Evolutionary conservation across 2,329 filamentous ascomycete species (phyloP).

Genomic region (Colletotrichum trifolii): DNA sequence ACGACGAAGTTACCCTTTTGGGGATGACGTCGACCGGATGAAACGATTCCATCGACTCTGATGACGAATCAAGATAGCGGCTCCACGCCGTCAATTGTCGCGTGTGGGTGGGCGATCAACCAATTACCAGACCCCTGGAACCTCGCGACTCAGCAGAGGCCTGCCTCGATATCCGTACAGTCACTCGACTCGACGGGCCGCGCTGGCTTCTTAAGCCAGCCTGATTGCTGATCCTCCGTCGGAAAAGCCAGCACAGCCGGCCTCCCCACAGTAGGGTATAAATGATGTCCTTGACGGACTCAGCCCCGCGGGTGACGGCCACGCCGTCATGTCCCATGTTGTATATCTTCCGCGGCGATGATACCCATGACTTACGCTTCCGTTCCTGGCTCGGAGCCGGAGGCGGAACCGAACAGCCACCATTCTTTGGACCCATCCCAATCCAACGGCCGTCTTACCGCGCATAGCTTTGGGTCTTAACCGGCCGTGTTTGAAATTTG

Average conservation of each 20-base stretch:
- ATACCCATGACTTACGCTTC: too few relatives aligned
- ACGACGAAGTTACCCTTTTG: neutral
- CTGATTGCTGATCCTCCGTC: too few relatives aligned
- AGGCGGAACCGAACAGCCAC: conserved; percentile 16
- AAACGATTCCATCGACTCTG: conserved; percentile 17
- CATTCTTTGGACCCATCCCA: neutral
- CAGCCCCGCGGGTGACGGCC: conserved; percentile 5
- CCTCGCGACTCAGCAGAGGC: neutral
- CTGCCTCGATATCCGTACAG: neutral
- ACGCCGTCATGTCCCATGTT: neutral
- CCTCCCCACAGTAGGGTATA: neutral
- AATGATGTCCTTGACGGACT: neutral
- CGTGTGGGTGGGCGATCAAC: conserved; percentile 24
- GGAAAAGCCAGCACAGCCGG: too few relatives aligned
- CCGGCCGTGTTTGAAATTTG: conserved; percentile 2
- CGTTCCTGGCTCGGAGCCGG: conserved; percentile 7
- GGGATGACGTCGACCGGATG: conserved; percentile 10
- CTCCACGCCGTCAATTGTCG: conserved; percentile 22
- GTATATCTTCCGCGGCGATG: neutral
- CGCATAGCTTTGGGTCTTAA: conserved; percentile 3
- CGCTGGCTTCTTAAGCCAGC: too few relatives aligned
- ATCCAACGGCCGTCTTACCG: conserved; percentile 14
- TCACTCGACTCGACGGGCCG: neutral
- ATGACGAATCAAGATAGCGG: conserved; percentile 13
- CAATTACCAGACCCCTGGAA: conserved; percentile 13